Base-by-base conservation (phyloP, 192 early-diverging fungal species). In the Umbelopsis isabellina region DNA sequence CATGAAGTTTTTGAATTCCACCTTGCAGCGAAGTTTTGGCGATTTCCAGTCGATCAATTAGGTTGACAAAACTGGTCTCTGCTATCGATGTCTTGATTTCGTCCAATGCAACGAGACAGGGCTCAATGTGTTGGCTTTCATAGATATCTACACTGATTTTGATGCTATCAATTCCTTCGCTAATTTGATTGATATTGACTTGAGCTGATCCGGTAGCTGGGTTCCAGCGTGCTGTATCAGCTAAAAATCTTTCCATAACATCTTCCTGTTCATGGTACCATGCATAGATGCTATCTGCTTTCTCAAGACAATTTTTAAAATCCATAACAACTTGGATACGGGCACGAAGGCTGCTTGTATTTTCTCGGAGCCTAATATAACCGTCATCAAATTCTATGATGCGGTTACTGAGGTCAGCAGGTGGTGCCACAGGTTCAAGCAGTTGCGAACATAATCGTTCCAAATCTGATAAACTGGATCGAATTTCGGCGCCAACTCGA, bases 211-310 rank as follows among this genome's bases (percentile, higher is more conserved):
- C 15, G 18, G 37, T 61, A 18, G 27, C 67, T 12, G 46, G 48
- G 33, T 49, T 69, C 67, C 67, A 69, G n/a, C 67, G 67, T 13
- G 67, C 67, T 15, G 23, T 51, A 25, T 33, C 23, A 7, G 33
- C 37, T 2, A 69, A n/a, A 21, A 69, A 69, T 1, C 5, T 52
- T 16, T 46, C 16, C n/a, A 69, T n/a, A 15, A 30, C 51, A 48
- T 30, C 41, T 20, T 69, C 67, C 7, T 37, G 35, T 0, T 22
- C 27, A 2, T 49, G 9, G 23, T 44, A 69, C 67, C 67, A 69
- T 21, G 6, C 7, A 5, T 2, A 4, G n/a, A 18, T 61, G 0
- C 11, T 25, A 0, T 12, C 27, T n/a, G 27, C 55, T n/a, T 5
- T 33, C 6, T n/a, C 33, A n/a, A 61, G 55, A 61, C 55, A 61